Base-by-base conservation (phyloP, 257 asterid genomes). In the Penstemon newberryi region DNA sequence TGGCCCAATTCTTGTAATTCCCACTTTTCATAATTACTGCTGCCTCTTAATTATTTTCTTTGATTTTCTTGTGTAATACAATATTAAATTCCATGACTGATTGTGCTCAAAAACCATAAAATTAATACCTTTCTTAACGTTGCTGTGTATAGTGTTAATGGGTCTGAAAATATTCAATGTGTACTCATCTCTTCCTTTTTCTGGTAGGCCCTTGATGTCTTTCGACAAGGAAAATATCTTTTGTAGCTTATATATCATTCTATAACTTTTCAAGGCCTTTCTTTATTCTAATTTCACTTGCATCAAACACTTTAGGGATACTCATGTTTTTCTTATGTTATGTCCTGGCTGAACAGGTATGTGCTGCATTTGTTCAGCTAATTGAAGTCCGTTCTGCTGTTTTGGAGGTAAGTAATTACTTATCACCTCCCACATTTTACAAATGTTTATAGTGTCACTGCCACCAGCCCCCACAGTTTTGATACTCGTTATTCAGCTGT, bases 321-420 rank as follows among this genome's bases (percentile, higher is more conserved):
- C 33, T 56, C 44, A 40, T 52, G 67, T 76, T 62, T 25, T 67
- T 25, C 0, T 77, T 71, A 40, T 52, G 60, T 71, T 62, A 39
- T 62, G 3, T 18, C 25, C 67, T 36, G 51, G 2, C 63, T 73
- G 77, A 55, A 77, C 87, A 93, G 98, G 99, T 94, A 33, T 94
- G 97, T 77, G 72, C 96, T 61, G 99, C 99, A 58, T 94, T 94
- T 78, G 99, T 94, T 71, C 98, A 94, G 74, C 84, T 94, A 70
- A 77, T 91, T 67, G 99, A 89, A 81, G 89, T 91, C 73, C 89
- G 89, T 56, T 82, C 93, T 62, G 83, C 87, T 76, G 80, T 83
- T 69, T 70, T 94, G 80, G 91, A 85, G 99, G 96, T 89, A 70
- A 56, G 78, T 69, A 15, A 46, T 40, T 72, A 58, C 53, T 57